These are phyloP conservation scores for Globisporangium orthogonon DNA, from an alignment of 352 stramenopile species.

Conservation along the genomic window DNA sequence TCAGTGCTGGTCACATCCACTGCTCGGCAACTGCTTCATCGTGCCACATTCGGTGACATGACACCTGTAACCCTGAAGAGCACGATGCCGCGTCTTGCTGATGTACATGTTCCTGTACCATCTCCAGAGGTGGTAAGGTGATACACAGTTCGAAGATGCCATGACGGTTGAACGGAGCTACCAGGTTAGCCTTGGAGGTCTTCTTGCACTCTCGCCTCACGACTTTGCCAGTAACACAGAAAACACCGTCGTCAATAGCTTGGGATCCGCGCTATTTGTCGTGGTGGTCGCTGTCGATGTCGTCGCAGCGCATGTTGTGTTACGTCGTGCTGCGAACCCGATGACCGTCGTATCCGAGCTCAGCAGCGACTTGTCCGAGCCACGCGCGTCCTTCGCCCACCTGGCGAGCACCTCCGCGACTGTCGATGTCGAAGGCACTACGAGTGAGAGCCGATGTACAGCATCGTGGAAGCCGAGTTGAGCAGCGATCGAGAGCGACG, in stretches of 20 bases:
- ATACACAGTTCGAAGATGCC: too few species aligned
- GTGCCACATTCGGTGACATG: too few species aligned
- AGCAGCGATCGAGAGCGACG: background rate
- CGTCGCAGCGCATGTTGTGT: constrained; percentile 8
- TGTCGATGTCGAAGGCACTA: constrained; percentile 10
- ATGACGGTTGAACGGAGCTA: too few species aligned
- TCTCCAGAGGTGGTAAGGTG: too few species aligned
- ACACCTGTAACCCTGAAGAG: too few species aligned
- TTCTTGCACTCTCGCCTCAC: background rate
- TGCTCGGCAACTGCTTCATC: too few species aligned
- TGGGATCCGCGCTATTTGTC: background rate
- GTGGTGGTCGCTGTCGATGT: background rate
- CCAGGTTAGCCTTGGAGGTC: too few species aligned
- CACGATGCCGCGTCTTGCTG: too few species aligned
- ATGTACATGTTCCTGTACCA: too few species aligned
- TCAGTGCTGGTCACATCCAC: too few species aligned
- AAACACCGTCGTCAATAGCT: constrained; percentile 1
- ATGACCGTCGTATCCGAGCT: constrained; percentile 15
- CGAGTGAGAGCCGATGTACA: constrained; percentile 17
- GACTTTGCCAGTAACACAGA: background rate
- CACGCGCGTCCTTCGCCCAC: constrained; percentile 20
- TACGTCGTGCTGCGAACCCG: constrained; percentile 19
- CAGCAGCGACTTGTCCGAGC: constrained; percentile 18
- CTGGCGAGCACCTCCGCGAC: constrained; percentile 18
- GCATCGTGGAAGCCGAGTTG: constrained; percentile 9